phyloP scores from a whole-genome alignment of 2,329 filamentous ascomycete genomes.

The Pseudogymnoascus sp. region DNA sequence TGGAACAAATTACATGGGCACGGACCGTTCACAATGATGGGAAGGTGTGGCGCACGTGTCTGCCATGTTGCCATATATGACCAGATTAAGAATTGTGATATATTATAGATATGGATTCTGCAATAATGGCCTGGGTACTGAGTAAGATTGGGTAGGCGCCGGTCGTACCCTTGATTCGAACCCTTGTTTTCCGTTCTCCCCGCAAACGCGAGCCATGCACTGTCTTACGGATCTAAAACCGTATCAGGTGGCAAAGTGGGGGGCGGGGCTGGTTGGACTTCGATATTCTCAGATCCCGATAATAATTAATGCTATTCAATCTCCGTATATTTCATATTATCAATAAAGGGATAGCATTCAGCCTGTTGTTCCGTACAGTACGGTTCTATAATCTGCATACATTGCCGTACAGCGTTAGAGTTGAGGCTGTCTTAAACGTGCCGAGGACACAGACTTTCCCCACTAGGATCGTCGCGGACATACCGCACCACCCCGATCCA shows the following conservation, averaged over 20 bases:
- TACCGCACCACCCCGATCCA: constrained; percentile 2
- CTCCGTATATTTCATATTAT: not conserved
- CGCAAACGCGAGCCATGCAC: not conserved
- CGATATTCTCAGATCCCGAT: not conserved
- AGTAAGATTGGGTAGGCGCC: not conserved
- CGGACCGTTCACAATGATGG: not conserved
- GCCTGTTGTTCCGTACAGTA: not conserved
- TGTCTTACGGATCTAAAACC: constrained; percentile 1
- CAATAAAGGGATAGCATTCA: not conserved
- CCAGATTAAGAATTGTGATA: not conserved
- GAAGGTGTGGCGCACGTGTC: not conserved
- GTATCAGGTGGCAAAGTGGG: constrained; percentile 1
- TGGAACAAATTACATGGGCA: not conserved
- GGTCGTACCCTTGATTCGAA: not conserved
- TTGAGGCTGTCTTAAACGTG: constrained; percentile 6
- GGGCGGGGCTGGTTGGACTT: not conserved
- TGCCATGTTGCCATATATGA: not conserved
- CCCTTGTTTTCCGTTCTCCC: constrained; percentile 4
- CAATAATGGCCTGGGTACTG: not conserved
- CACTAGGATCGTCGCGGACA: constrained; percentile 8
- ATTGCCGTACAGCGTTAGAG: not conserved
- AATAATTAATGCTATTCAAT: not conserved
- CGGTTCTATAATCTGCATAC: not conserved
- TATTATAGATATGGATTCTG: not conserved
- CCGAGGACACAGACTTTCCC: constrained; percentile 2